Conservation (phyloP, 2,329 filamentous ascomycete genomes). For the Emergomyces orientalis region DNA sequence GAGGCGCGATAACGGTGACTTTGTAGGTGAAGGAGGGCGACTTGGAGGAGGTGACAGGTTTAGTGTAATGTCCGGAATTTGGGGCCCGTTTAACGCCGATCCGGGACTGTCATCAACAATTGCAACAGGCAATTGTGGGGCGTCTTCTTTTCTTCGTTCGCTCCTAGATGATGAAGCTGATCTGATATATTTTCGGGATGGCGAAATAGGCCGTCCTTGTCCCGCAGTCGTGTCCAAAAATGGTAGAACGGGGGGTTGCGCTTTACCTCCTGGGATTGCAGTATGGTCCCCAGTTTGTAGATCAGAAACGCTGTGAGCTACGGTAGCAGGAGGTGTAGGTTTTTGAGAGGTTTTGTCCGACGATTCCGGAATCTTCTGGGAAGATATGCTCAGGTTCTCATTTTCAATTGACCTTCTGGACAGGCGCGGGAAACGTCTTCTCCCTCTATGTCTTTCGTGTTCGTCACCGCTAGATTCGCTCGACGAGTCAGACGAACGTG, state of each 20-base stretch:
- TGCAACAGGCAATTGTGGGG: neutral
- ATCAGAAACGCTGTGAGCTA: neutral
- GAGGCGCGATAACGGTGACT: neutral
- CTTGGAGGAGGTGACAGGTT: neutral
- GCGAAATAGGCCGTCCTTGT: neutral
- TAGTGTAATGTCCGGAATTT: neutral
- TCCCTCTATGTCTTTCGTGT: slow-evolving; percentile 11
- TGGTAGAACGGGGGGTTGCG: slow-evolving; percentile 1
- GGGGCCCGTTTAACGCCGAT: neutral
- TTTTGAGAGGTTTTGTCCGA: neutral
- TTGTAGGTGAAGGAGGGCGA: slow-evolving; percentile 3
- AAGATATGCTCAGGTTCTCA: neutral
- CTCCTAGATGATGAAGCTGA: neutral
- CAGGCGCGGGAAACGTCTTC: slow-evolving; percentile 8
- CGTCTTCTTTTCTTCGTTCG: neutral
- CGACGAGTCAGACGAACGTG: slow-evolving; percentile 45
- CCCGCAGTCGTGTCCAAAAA: slow-evolving; percentile 7
- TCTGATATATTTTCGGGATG: neutral
- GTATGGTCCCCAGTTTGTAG: neutral
- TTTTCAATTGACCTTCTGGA: slow-evolving; percentile 9
- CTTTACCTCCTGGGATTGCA: neutral
- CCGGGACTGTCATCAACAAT: neutral
- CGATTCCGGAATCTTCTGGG: neutral
- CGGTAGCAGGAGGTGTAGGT: no score
- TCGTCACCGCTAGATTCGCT: slow-evolving; percentile 47